phyloP scores from a whole-genome alignment of 306 rosid species.

The Abrus precatorius region DNA sequence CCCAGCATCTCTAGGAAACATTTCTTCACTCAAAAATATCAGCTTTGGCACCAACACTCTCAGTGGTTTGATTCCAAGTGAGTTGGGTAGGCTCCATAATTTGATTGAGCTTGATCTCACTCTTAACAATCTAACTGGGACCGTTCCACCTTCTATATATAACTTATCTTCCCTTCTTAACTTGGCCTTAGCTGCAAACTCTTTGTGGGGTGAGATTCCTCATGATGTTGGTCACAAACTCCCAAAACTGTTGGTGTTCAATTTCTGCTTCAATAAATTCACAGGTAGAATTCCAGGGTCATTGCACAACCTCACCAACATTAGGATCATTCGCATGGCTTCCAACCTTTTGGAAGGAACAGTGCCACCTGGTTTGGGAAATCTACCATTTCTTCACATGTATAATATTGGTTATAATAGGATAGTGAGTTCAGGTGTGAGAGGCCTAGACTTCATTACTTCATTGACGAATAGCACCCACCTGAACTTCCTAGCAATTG shows the following conservation, averaged over 20 bases:
- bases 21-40: slow-evolving; percentile 63
- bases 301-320: slow-evolving; percentile 72
- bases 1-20: slow-evolving; percentile 63
- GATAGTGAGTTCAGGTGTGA: slow-evolving; percentile 57
- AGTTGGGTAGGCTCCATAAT: slow-evolving; percentile 58
- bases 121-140: slow-evolving; percentile 68
- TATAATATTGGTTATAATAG: slow-evolving; percentile 72
- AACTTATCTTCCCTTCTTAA: slow-evolving; percentile 66
- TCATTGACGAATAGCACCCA: slow-evolving; percentile 69
- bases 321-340: slow-evolving; percentile 60
- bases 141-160: slow-evolving; percentile 59
- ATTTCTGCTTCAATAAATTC: slow-evolving; percentile 67
- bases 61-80: slow-evolving; percentile 64
- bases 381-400: slow-evolving; percentile 65
- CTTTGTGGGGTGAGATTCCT: slow-evolving; percentile 79
- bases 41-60: slow-evolving; percentile 71
- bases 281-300: slow-evolving; percentile 79
- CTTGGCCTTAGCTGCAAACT: slow-evolving; percentile 67
- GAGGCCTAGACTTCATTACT: slow-evolving; percentile 66
- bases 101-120: slow-evolving; percentile 67
- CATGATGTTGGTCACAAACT: slow-evolving; percentile 60
- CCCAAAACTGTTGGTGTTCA: slow-evolving; percentile 68
- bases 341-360: slow-evolving; percentile 66
- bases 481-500: slow-evolving; percentile 64
- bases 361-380: slow-evolving; percentile 81